phyloP scores from a whole-genome alignment of 2,329 filamentous ascomycete genomes.

The Fusarium equiseti region DNA sequence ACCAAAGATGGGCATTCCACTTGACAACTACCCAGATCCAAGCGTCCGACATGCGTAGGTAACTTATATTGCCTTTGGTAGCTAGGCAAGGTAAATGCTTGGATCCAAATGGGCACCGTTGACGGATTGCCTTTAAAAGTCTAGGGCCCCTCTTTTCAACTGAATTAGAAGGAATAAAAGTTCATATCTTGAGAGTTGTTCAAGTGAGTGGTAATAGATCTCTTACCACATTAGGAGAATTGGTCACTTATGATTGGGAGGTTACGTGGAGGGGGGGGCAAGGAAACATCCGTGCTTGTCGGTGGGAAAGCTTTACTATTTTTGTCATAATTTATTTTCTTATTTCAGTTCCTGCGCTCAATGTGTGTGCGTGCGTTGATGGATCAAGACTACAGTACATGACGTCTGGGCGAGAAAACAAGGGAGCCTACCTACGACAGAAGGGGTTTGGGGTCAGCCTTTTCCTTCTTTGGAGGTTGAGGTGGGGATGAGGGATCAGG shows the following conservation, averaged over 20 bases:
- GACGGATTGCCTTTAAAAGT: neutral
- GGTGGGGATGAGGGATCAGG: conserved; percentile 31
- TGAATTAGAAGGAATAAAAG: conserved; percentile 26
- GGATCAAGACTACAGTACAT: conserved; percentile 18
- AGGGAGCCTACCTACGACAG: conserved; percentile 22
- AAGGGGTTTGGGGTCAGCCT: conserved; percentile 36
- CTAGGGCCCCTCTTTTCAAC: conserved; percentile 5
- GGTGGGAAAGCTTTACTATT: conserved; percentile 52
- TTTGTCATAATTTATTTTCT: conserved; percentile 40
- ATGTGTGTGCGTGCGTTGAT: neutral
- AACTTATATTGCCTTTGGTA: neutral
- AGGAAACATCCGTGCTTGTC: neutral
- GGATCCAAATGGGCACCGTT: conserved; percentile 12
- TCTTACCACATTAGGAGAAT: conserved; percentile 38
- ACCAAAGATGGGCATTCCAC: conserved; percentile 34
- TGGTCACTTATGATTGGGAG: conserved; percentile 37
- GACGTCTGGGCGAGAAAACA: conserved; percentile 22
- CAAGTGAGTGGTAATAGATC: neutral
- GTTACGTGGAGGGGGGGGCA: neutral
- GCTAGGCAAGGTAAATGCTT: conserved; percentile 30
- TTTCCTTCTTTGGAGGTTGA: conserved; percentile 39
- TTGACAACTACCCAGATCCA: conserved; percentile 3
- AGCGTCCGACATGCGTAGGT: neutral
- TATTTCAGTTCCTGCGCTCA: neutral
- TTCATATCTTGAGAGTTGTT: neutral